Evolutionary conservation across 305 asterid species (phyloP).

Genomic region (Solanum hybrid): DNA sequence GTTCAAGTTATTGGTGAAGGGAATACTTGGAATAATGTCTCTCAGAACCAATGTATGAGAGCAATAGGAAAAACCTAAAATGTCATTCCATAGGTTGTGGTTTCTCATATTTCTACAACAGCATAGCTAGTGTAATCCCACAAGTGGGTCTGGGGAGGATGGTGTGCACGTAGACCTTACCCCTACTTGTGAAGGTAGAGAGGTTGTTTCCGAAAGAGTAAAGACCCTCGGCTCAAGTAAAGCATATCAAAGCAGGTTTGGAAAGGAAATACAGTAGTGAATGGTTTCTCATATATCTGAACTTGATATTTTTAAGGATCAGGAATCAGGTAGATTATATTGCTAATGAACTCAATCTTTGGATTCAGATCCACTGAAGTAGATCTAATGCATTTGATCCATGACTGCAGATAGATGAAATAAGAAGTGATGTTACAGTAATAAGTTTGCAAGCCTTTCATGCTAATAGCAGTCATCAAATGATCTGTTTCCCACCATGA

Average conservation of each 20-base stretch:
- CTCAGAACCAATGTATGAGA: not conserved
- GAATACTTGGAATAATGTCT: not conserved
- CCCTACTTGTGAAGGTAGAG: not conserved
- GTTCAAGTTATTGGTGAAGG: not conserved
- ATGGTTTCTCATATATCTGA: not conserved
- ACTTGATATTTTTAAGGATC: not conserved
- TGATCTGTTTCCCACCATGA: not conserved
- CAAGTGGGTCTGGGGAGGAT: not conserved
- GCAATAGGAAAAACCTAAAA: not conserved
- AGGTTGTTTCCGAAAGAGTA: not conserved
- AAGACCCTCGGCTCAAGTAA: not conserved
- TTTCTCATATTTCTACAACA: not conserved
- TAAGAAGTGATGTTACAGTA: not conserved
- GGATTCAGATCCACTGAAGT: not conserved
- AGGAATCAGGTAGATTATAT: not conserved
- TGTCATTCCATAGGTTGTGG: not conserved
- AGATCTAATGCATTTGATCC: not conserved
- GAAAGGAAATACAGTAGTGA: not conserved
- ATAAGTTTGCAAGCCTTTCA: not conserved
- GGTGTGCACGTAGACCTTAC: not conserved
- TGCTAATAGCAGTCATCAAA: not conserved
- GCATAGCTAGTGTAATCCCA: not conserved
- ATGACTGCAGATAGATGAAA: not conserved
- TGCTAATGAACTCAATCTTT: not conserved
- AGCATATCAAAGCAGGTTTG: not conserved